Percentiles rank a stretch among this genome's conserved stretches.
phyloP scores from a whole-genome alignment of 768 basidiomycete genomes.

The Collybia sp. region DNA sequence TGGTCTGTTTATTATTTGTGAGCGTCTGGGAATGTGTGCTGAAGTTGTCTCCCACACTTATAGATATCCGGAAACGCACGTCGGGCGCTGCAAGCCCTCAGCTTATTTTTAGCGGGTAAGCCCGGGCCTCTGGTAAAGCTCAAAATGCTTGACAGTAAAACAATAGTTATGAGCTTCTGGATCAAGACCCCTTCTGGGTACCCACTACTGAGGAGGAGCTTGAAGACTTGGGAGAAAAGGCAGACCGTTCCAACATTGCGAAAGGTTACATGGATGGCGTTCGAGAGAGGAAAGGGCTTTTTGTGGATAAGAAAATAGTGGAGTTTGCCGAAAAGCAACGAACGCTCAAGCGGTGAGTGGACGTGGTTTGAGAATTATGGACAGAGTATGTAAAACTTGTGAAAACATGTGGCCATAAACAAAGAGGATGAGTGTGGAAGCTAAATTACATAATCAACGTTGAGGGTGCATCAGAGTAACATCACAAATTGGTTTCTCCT shows the following conservation, averaged over 20 bases:
- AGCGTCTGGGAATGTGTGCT: constrained; percentile 5
- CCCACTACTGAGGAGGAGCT: constrained; percentile 96
- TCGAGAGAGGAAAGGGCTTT: constrained; percentile 90
- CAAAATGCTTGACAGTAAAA: constrained; percentile 10
- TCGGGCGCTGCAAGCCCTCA: constrained; percentile 98
- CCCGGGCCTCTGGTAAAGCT: constrained; percentile 19
- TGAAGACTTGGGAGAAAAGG: constrained; percentile 95
- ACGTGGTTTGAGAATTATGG: not conserved
- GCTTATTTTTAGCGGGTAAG: constrained; percentile 91
- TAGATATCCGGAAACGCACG: constrained; percentile 93
- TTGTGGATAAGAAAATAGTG: constrained; percentile 92
- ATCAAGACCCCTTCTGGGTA: constrained; percentile 97
- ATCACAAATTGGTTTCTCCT: not conserved
- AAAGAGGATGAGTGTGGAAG: too few species aligned
- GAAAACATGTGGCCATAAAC: too few species aligned
- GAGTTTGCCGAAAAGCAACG: constrained; percentile 97
- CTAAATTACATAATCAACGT: too few species aligned
- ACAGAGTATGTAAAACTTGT: too few species aligned
- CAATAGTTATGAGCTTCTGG: constrained; percentile 83
- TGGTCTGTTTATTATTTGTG: constrained; percentile 45
- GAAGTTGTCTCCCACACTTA: not conserved
- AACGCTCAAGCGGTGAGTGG: constrained; percentile 62
- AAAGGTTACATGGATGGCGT: constrained; percentile 90
- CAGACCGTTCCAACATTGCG: constrained; percentile 90
- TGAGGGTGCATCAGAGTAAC: too few species aligned